These are phyloP conservation scores for Chenopodium formosanum DNA, from an alignment of 148 eudicot species.

Conservation along the genomic window DNA sequence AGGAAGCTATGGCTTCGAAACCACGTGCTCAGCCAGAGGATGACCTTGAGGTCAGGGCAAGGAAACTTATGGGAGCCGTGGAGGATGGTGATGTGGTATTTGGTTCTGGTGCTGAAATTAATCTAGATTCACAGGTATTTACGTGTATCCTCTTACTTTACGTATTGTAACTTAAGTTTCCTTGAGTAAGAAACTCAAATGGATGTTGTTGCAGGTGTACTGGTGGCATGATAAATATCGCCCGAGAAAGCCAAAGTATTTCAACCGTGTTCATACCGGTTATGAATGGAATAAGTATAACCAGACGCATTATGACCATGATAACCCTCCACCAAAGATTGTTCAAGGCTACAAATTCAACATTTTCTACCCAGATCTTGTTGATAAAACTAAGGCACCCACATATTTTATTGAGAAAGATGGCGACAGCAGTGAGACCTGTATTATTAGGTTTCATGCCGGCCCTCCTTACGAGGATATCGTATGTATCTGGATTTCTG, in stretches of 20 bases:
- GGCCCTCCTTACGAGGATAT: conserved; percentile 99
- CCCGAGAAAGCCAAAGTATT: conserved; percentile 95
- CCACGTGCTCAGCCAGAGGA: conserved; percentile 58
- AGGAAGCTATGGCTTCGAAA: conserved; percentile 66
- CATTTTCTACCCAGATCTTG: conserved; percentile 94
- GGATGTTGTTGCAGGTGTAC: conserved; percentile 60
- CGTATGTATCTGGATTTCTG: conserved; percentile 45
- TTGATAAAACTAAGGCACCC: conserved; percentile 88
- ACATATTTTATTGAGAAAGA: conserved; percentile 75
- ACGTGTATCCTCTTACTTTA: background rate
- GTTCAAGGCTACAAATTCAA: conserved; percentile 99
- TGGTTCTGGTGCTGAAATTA: conserved; percentile 78
- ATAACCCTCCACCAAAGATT: conserved; percentile 91
- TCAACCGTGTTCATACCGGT: conserved; percentile 99
- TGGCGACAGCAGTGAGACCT: conserved; percentile 89
- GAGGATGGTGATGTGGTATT: conserved; percentile 95
- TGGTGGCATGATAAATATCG: conserved; percentile 99
- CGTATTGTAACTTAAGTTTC: background rate
- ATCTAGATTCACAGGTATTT: conserved; percentile 77
- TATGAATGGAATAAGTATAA: conserved; percentile 99
- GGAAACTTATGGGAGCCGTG: conserved; percentile 85
- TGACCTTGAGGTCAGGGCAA: conserved; percentile 77
- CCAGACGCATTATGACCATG: conserved; percentile 97
- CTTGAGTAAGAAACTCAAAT: background rate
- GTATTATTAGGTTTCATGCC: conserved; percentile 90